These are phyloP conservation scores for Macrotyloma uniflorum DNA, from an alignment of 306 rosid genomes.

Conservation along the genomic window DNA sequence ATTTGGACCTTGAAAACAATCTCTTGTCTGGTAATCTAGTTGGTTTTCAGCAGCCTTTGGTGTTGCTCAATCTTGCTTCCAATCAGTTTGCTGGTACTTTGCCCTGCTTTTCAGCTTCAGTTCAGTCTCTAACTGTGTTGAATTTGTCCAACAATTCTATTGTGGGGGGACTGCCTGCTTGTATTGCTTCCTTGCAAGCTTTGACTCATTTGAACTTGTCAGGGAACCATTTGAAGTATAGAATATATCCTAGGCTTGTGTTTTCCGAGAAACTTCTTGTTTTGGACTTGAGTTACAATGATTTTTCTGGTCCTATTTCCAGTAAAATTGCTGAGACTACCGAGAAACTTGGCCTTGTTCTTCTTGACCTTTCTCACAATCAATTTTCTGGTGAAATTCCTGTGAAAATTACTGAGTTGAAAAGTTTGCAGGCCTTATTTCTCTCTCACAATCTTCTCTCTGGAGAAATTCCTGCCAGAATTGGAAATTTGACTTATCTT, in stretches of 20 bases:
- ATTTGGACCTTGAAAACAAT: conserved; percentile 73
- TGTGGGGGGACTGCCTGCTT: conserved; percentile 85
- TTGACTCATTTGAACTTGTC: conserved; percentile 84
- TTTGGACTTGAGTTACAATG: conserved; percentile 93
- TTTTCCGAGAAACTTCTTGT: conserved; percentile 87
- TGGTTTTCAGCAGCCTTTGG: conserved; percentile 78
- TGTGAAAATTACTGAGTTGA: conserved; percentile 84
- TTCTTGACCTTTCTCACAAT: conserved; percentile 93
- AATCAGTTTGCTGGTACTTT: conserved; percentile 87
- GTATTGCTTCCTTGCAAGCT: conserved; percentile 76
- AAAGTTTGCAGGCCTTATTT: conserved; percentile 96
- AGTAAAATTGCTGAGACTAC: conserved; percentile 76
- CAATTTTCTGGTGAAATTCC: conserved; percentile 90
- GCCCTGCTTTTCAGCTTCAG: conserved; percentile 87
- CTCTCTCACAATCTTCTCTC: conserved; percentile 87
- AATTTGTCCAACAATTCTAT: conserved; percentile 83
- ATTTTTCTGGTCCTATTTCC: conserved; percentile 83
- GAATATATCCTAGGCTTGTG: conserved; percentile 80
- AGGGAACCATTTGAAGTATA: conserved; percentile 71
- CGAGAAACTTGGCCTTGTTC: conserved; percentile 88
- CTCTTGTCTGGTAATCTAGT: conserved; percentile 60
- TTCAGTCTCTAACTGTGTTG: conserved; percentile 62
- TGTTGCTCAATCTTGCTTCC: conserved; percentile 77
- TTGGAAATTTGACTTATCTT: conserved; percentile 92
- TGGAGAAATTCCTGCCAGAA: conserved; percentile 92